A percentile compares a stretch with the other conserved stretches of the same genome.
Conservation (phyloP, 139 green algal genomes). For the Diplosphaera chodatii region DNA sequence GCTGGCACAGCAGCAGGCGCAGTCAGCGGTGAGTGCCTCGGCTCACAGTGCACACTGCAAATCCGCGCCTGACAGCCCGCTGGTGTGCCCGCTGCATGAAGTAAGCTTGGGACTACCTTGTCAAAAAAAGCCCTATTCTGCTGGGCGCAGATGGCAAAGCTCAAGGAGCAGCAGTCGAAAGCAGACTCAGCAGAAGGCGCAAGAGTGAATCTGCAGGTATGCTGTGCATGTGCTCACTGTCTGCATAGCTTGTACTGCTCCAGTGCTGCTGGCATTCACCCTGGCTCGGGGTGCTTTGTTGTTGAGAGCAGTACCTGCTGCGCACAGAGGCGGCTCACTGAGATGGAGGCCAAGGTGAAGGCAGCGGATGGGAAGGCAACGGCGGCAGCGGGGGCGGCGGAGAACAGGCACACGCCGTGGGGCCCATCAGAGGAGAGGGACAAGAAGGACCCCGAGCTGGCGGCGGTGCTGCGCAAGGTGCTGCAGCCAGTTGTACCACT, state of each 20-base stretch:
- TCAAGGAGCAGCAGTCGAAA: neutral
- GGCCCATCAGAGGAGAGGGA: constrained; percentile 17
- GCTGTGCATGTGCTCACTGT: no score
- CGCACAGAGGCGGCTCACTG: neutral
- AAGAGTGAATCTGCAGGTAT: neutral
- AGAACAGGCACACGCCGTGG: constrained; percentile 34
- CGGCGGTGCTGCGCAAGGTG: constrained; percentile 30
- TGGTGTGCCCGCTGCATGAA: no score
- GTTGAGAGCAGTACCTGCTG: neutral
- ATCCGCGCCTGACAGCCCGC: no score
- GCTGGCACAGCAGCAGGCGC: neutral
- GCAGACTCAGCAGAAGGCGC: neutral
- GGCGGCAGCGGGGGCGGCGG: no score
- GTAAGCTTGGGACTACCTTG: no score
- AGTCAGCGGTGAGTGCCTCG: neutral
- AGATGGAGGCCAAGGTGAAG: neutral
- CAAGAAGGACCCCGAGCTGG: constrained; percentile 30
- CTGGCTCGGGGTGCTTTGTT: no score
- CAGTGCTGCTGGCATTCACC: no score
- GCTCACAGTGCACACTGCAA: no score
- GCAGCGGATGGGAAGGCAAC: no score
- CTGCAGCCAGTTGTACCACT: no score
- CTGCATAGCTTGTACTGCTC: no score
- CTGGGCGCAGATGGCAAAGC: neutral
- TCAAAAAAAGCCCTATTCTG: no score